Percentiles rank a stretch among this genome's conserved stretches.
phyloP scores from a whole-genome alignment of 495 filamentous ascomycete species.

The Neurospora pannonica region DNA sequence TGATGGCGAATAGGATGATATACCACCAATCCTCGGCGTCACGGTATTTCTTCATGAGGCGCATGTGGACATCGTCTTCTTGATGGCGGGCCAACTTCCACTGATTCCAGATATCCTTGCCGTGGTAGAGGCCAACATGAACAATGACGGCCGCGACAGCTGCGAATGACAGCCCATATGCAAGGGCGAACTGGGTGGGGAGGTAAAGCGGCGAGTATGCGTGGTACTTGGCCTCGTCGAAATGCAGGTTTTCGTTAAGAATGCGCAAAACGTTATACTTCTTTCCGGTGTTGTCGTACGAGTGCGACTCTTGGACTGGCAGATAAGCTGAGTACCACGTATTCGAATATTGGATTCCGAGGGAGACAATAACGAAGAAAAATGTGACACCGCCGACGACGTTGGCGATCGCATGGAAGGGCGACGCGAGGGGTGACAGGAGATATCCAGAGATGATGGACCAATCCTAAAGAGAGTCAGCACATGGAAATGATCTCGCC shows the following conservation, averaged over 20 bases:
- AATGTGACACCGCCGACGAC: constrained; percentile 45
- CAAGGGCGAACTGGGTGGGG: constrained; percentile 51
- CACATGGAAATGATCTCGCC: background rate
- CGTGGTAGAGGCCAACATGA: constrained; percentile 53
- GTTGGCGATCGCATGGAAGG: constrained; percentile 56
- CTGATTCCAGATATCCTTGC: constrained; percentile 47
- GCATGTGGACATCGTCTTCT: constrained; percentile 60
- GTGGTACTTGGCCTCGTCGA: constrained; percentile 44
- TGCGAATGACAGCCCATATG: constrained; percentile 62
- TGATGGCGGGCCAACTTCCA: constrained; percentile 42
- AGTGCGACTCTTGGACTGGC: constrained; percentile 43
- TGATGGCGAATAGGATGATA: constrained; percentile 29
- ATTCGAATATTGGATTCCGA: constrained; percentile 53
- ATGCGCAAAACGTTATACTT: constrained; percentile 47
- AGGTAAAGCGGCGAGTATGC: constrained; percentile 53
- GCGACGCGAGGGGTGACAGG: constrained; percentile 56
- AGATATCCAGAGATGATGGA: constrained; percentile 53
- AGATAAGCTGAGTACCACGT: constrained; percentile 54
- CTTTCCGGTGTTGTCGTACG: constrained; percentile 52
- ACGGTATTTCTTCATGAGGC: constrained; percentile 48
- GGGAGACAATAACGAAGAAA: constrained; percentile 43
- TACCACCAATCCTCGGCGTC: constrained; percentile 51
- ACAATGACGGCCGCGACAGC: constrained; percentile 57
- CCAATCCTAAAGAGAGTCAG: constrained; percentile 44
- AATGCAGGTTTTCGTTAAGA: constrained; percentile 35